Percentiles rank a stretch among this genome's conserved stretches.
phyloP scores from a whole-genome alignment of 169 alveolate genomes.

The Plasmodium fragile region DNA sequence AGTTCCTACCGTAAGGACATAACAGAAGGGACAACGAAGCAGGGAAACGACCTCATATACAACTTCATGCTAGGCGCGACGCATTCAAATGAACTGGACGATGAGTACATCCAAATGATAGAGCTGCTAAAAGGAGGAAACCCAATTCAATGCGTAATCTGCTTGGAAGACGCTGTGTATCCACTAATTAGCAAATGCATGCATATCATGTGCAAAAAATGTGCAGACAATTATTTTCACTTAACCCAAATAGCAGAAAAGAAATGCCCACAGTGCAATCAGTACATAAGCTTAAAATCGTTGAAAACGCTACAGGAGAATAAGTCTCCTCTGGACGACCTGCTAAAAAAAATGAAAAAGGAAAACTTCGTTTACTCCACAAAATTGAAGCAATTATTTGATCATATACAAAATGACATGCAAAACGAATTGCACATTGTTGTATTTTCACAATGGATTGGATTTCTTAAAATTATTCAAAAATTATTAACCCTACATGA shows the following conservation, averaged over 20 bases:
- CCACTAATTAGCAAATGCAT: slow-evolving; percentile 70
- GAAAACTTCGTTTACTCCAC: slow-evolving; percentile 71
- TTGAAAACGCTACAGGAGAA: slow-evolving; percentile 65
- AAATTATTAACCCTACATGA: slow-evolving; percentile 55
- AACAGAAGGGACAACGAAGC: not conserved
- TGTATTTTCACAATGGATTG: slow-evolving; percentile 78
- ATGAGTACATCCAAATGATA: slow-evolving; percentile 25
- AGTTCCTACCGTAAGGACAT: not conserved
- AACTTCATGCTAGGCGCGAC: slow-evolving; percentile 40
- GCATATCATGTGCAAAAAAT: slow-evolving; percentile 74
- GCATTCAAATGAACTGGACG: slow-evolving; percentile 29
- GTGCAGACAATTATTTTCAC: slow-evolving; percentile 68
- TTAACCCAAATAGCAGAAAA: slow-evolving; percentile 72
- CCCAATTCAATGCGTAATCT: slow-evolving; percentile 48
- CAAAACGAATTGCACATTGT: slow-evolving; percentile 66
- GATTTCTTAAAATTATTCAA: slow-evolving; percentile 63
- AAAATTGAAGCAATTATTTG: slow-evolving; percentile 58
- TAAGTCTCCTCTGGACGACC: slow-evolving; percentile 55
- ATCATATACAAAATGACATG: slow-evolving; percentile 71
- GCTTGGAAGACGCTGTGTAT: slow-evolving; percentile 56
- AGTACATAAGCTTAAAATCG: slow-evolving; percentile 63
- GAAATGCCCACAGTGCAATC: slow-evolving; percentile 53
- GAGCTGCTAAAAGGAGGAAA: slow-evolving; percentile 54
- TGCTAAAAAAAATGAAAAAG: slow-evolving; percentile 70
- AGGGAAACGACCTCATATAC: slow-evolving; percentile 32